phyloP scores from a whole-genome alignment of 176 grass and related monocot species.

The Secale cereale region DNA sequence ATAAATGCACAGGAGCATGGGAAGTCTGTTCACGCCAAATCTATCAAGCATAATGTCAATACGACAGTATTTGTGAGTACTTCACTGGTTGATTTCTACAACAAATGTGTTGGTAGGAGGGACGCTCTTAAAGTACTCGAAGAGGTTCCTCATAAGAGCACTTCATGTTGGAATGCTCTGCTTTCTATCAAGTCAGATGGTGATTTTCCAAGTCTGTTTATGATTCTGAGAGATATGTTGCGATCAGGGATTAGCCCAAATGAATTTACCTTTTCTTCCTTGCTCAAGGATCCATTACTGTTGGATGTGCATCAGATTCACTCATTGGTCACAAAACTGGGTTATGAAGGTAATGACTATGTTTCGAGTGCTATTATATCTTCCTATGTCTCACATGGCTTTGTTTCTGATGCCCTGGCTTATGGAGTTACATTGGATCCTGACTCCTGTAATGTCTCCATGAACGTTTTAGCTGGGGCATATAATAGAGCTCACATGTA shows the following conservation, averaged over 20 bases:
- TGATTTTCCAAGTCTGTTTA: slow-evolving; percentile 25
- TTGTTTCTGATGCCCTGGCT: slow-evolving; percentile 40
- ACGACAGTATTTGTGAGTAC: slow-evolving; percentile 42
- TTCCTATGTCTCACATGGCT: slow-evolving; percentile 60
- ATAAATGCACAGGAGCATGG: slow-evolving; percentile 37
- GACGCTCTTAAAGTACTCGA: slow-evolving; percentile 47
- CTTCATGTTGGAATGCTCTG: slow-evolving; percentile 61
- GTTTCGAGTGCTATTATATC: slow-evolving; percentile 61
- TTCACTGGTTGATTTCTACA: slow-evolving; percentile 57
- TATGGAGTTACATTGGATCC: slow-evolving; percentile 36
- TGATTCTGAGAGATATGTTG: slow-evolving; percentile 54
- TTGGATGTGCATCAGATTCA: slow-evolving; percentile 56
- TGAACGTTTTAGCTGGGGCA: slow-evolving; percentile 56
- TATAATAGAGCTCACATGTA: slow-evolving; percentile 56
- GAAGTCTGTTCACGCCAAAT: slow-evolving; percentile 53
- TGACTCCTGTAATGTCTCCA: slow-evolving; percentile 25
- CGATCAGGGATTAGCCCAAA: slow-evolving; percentile 47
- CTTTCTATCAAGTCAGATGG: slow-evolving; percentile 29
- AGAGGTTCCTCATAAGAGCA: slow-evolving; percentile 39
- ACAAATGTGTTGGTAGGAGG: slow-evolving; percentile 19
- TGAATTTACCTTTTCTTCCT: slow-evolving; percentile 59
- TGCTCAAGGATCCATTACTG: slow-evolving; percentile 45
- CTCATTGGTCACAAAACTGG: slow-evolving; percentile 68
- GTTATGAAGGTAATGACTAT: slow-evolving; percentile 47
- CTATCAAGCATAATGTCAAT: slow-evolving; percentile 56